phyloP scores from a whole-genome alignment of 306 rosid species.

The Sicyos edulis region DNA sequence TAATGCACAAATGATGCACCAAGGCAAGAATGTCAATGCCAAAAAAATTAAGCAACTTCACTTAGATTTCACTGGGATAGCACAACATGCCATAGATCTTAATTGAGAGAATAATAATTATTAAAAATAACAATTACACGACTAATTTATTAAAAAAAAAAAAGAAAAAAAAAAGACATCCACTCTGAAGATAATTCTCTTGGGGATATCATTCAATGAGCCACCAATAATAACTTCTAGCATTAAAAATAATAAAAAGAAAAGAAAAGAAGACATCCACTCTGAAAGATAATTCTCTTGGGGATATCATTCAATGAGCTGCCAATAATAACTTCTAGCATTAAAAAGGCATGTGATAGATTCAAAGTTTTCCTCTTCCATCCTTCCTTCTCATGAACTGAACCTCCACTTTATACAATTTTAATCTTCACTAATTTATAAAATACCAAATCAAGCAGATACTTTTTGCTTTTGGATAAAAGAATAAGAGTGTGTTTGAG shows the following conservation, averaged over 20 bases:
- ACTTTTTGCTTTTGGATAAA: slow-evolving; percentile 26
- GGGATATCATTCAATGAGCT: not conserved
- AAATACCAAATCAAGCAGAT: slow-evolving; percentile 29
- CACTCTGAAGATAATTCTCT: not conserved
- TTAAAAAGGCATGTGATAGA: not conserved
- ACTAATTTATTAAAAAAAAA: no score
- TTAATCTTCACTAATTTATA: slow-evolving; percentile 35
- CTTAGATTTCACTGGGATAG: slow-evolving; percentile 3
- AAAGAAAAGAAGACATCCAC: not conserved
- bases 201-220: not conserved
- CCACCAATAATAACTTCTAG: not conserved
- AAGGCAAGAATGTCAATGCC: not conserved
- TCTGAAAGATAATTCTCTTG: not conserved
- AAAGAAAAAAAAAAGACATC: not conserved
- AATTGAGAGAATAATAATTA: not conserved
- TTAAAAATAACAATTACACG: not conserved
- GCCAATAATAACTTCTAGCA: not conserved
- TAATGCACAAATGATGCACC: not conserved
- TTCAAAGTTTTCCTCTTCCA: slow-evolving; percentile 5
- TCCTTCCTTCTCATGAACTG: not conserved
- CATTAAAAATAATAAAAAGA: no score
- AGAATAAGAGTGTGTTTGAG: no score
- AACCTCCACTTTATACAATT: slow-evolving; percentile 23
- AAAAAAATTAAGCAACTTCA: not conserved
- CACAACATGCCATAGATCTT: slow-evolving; percentile 13